Conservation (phyloP, 176 grass and related monocot genomes). For the Neostapfia colusana region DNA sequence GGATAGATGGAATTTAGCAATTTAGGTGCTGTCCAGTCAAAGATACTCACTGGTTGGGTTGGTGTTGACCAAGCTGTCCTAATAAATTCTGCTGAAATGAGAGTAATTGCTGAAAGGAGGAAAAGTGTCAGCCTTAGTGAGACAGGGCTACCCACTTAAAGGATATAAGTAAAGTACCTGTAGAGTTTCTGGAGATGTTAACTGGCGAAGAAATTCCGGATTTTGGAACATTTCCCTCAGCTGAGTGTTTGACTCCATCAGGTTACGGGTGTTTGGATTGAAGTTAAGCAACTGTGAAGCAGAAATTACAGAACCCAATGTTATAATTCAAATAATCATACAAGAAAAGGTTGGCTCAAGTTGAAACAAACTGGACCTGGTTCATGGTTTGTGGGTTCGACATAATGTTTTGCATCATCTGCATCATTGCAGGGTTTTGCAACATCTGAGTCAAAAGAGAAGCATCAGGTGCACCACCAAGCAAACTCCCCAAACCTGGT, state of each 20-base stretch:
- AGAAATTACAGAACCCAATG: constrained; percentile 33
- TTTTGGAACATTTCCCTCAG: constrained; percentile 94
- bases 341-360: constrained; percentile 16
- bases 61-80: constrained; percentile 63
- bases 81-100: constrained; percentile 75
- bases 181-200: constrained; percentile 87
- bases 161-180: constrained; percentile 52
- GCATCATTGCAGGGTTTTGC: constrained; percentile 97
- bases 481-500: constrained; percentile 60
- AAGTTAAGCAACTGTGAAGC: constrained; percentile 69
- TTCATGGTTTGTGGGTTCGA: constrained; percentile 89
- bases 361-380: constrained; percentile 51
- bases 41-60: constrained; percentile 75
- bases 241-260: constrained; percentile 85
- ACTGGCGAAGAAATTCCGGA: constrained; percentile 90
- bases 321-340: constrained; percentile 5
- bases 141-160: not conserved
- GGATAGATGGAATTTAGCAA: not conserved
- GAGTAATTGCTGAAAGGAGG: constrained; percentile 70
- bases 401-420: constrained; percentile 93
- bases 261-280: constrained; percentile 68
- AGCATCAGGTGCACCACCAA: constrained; percentile 60
- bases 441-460: constrained; percentile 67
- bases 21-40: constrained; percentile 20
- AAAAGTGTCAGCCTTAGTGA: not conserved